Base-by-base conservation (phyloP, 495 filamentous ascomycete genomes). In the Penicillium subrubescens region DNA sequence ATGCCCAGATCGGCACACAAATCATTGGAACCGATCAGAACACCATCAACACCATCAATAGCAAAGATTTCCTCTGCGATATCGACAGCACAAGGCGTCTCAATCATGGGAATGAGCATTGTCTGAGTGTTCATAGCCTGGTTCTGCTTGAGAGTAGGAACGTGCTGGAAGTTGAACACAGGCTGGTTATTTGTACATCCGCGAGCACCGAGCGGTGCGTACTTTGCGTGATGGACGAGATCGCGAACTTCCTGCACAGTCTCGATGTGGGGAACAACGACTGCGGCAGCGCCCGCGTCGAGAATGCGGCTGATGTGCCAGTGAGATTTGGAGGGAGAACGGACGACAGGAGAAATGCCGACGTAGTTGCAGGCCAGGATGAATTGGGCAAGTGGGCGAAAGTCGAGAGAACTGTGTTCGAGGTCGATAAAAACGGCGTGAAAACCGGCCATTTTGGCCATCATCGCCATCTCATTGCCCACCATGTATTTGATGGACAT, bases 21-120 rank as follows among this genome's bases (percentile, higher is more conserved):
- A 63, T 77, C 74, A 52, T 77, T 75, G 0, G 74, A 72, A 14
- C 74, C 73, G n/a, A 77, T 57, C 37, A 77, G 59, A n/a, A 75
- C 60, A 0, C 62, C 71, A 51, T 77, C 74, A 8, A 77, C 73
- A 19, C 71, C 69, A 5, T 75, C 73, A 23, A 73, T 43, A 0
- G 71, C 69, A 19, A 70, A 58, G 35, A 71, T 68, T 35, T 77
- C 74, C 14, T 77, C 74, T 15, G 64, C 69, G 2, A 70, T 34
- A 15, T 73, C 73, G 15, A 77, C 69, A 17, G 69, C 73, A 25
- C 29, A 59, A 7, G 66, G 69, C 0, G 74, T 75, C 60, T 77
- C 74, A 64, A 77, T 74, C 74, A 77, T 77, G 1, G 67, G 67
- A 53, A 77, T 73, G 5, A 73, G 27, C 73, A 75, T 74, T 0